Evolutionary conservation across 2,329 filamentous ascomycete genomes (phyloP), one percentile per base, ranked within the genome.

Genomic region (Fusarium graminum): DNA sequence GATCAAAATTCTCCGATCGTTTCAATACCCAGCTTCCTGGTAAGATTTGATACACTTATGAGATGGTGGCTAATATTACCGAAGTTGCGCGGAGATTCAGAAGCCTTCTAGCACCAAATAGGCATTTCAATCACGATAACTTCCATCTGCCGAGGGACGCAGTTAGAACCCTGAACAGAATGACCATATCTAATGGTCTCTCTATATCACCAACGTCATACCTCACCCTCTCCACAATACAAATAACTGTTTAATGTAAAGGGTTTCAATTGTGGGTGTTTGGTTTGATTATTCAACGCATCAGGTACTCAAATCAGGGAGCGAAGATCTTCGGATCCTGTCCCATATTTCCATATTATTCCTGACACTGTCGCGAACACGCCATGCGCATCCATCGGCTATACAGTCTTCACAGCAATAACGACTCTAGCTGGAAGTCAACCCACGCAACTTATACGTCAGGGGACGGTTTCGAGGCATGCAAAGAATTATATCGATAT

Each of bases 91-190:
- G 43, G 42, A 43, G 12, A 22, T 49, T 41, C 13, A 44, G 16
- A 11, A 14, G 19, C 32, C 17, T 14, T 22, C n/a, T 63, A 29
- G 38, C 38, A 29, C 44, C 39, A 22, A 41, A 11, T 26, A 32
- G 34, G 39, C 44, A 50, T 63, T 57, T n/a, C 16, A 50, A 26
- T 22, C 32, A 32, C 29, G 34, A 44, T 17, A 42, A 50, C 29
- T 29, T 29, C 28, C 16, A 36, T 45, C 10, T 42, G 12, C 34
- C 29, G 34, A n/a, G 25, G 42, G 29, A 16, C 12, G n/a, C n/a
- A 17, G 7, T n/a, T 36, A 4, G 5, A 10, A 17, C n/a, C n/a
- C 6, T 22, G 22, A 22, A 22, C 22, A 22, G 22, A 22, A 22
- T 22, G 6, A 6, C 22, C 22, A 22, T 9, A 7, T 9, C 16